phyloP scores from a whole-genome alignment of 2,329 filamentous ascomycete genomes.

The Pseudogymnoascus sp. region DNA sequence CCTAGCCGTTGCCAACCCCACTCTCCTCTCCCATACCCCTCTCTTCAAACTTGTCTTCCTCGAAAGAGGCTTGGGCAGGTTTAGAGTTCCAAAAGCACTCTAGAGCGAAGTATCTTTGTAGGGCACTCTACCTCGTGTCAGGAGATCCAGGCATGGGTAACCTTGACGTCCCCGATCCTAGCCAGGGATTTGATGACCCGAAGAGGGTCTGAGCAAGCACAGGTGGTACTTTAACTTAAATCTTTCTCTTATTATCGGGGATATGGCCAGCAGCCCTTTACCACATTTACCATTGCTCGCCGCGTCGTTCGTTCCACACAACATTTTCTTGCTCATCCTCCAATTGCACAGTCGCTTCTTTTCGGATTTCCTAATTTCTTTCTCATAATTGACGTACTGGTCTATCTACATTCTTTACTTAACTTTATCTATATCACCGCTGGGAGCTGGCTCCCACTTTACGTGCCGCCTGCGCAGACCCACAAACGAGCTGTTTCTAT shows the following conservation, averaged over 20 bases:
- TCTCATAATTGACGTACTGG: conserved; percentile 22
- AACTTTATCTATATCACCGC: conserved; percentile 35
- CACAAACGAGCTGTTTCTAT: conserved; percentile 36
- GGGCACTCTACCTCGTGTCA: conserved; percentile 20
- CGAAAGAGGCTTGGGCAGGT: conserved; percentile 2
- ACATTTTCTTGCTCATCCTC: conserved; percentile 29
- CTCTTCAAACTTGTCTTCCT: background rate
- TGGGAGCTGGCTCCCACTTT: conserved; percentile 49
- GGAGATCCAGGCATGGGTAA: conserved; percentile 24
- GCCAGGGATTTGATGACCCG: conserved; percentile 18
- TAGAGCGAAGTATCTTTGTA: background rate
- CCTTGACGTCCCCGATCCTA: conserved; percentile 18
- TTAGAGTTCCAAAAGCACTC: conserved; percentile 7
- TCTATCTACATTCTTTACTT: conserved; percentile 4
- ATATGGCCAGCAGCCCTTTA: conserved; percentile 41
- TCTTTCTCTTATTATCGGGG: conserved; percentile 45
- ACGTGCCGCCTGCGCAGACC: conserved; percentile 29
- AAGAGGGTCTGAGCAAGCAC: conserved; percentile 6
- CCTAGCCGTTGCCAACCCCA: background rate
- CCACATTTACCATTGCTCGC: conserved; percentile 31
- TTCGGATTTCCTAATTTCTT: conserved; percentile 34
- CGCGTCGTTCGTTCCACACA: conserved; percentile 33
- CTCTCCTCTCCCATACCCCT: background rate
- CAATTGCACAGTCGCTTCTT: conserved; percentile 44
- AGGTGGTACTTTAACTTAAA: conserved; percentile 16